phyloP scores from a whole-genome alignment of 2,329 filamentous ascomycete genomes.

The Aureobasidium zeae region DNA sequence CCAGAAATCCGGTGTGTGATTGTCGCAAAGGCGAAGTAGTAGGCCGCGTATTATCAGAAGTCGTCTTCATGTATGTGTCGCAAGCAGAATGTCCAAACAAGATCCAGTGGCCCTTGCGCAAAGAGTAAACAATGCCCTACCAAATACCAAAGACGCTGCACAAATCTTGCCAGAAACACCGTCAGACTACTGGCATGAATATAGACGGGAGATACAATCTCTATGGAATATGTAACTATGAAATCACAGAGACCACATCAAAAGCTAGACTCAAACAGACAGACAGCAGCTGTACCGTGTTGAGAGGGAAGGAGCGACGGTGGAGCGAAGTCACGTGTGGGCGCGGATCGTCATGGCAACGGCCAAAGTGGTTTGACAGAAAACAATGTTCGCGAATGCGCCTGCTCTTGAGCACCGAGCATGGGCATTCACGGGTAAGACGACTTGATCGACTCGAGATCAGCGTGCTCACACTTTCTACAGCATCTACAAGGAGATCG shows the following conservation, averaged over 20 bases:
- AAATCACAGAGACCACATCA: no score
- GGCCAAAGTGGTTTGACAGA: neutral
- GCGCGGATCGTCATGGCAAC: constrained; percentile 11
- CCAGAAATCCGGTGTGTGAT: constrained; percentile 17
- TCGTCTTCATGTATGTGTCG: neutral
- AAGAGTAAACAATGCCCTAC: constrained; percentile 12
- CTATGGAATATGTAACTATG: no score
- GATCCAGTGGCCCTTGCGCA: constrained; percentile 4
- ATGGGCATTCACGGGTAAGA: constrained; percentile 26
- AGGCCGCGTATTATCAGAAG: constrained; percentile 23
- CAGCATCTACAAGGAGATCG: constrained; percentile 87
- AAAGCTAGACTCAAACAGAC: no score
- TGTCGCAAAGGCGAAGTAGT: constrained; percentile 24
- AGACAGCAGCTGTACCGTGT: no score
- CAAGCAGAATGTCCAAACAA: neutral
- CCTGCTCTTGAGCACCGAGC: constrained; percentile 3
- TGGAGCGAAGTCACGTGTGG: neutral
- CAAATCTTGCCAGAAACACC: no score
- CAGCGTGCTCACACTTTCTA: constrained; percentile 15
- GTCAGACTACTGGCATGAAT: neutral
- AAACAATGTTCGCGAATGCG: no score
- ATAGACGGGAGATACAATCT: no score
- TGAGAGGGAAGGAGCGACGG: neutral
- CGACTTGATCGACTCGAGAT: neutral
- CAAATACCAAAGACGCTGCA: no score